Conservation (phyloP, 441 rosid genomes). For the Populus hybrid region DNA sequence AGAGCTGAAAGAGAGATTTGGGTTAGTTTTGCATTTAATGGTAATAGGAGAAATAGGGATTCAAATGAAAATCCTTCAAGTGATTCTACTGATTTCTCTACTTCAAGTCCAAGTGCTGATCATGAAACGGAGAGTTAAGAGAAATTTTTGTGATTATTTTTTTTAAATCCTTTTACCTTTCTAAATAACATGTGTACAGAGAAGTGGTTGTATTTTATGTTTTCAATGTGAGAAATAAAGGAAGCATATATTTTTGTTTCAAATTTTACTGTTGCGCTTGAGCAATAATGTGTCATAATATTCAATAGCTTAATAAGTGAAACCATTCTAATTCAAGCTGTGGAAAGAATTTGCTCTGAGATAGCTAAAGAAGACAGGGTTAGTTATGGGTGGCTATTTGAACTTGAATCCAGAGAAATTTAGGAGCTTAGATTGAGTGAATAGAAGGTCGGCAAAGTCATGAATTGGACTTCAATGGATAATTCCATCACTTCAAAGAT, state of each 20-base stretch:
- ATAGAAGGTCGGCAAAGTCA: no score
- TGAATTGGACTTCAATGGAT: no score
- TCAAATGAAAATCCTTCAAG: slow-evolving; percentile 28
- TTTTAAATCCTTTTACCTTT: not conserved
- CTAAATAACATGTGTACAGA: slow-evolving; percentile 5
- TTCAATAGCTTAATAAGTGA: no score
- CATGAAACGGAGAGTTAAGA: slow-evolving; percentile 19
- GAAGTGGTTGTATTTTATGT: not conserved
- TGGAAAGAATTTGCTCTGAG: no score
- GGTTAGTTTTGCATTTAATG: slow-evolving; percentile 35
- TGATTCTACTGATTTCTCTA: slow-evolving; percentile 17
- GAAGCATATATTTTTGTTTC: not conserved
- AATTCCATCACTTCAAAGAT: no score
- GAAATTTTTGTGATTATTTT: not conserved
- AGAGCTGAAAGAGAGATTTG: slow-evolving; percentile 36
- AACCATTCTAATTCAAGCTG: no score
- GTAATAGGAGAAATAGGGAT: slow-evolving; percentile 32
- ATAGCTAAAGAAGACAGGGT: no score
- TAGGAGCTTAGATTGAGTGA: no score
- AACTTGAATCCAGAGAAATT: no score
- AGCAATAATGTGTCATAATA: not conserved
- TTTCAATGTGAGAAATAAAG: not conserved
- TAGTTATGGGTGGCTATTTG: no score
- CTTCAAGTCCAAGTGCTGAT: not conserved
- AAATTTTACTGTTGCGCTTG: not conserved